phyloP scores from a whole-genome alignment of 2,329 filamentous ascomycete species.

The Epichloe brachyelytri region DNA sequence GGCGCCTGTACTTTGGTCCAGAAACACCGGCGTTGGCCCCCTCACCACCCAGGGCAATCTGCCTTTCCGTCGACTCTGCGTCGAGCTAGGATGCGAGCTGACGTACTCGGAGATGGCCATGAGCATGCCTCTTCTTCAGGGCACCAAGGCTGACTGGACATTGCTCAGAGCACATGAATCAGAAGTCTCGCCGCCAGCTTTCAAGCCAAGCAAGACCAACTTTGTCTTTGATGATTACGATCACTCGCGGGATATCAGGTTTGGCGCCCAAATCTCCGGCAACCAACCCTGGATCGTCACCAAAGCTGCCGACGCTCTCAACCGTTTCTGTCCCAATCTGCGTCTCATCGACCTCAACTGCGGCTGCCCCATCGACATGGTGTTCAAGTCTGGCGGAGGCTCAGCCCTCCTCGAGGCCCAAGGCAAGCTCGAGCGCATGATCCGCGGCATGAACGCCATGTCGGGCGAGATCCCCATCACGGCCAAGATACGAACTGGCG shows the following conservation, averaged over 20 bases:
- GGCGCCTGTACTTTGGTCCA: conserved; percentile 81
- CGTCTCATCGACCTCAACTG: conserved; percentile 93
- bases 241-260: conserved; percentile 69
- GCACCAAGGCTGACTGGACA: conserved; percentile 86
- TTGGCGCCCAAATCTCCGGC: conserved; percentile 84
- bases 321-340: conserved; percentile 64
- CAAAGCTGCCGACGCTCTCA: conserved; percentile 75
- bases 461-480: conserved; percentile 86
- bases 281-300: conserved; percentile 85
- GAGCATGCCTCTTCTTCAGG: conserved; percentile 77
- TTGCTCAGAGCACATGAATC: conserved; percentile 84
- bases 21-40: conserved; percentile 92
- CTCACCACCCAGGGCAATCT: conserved; percentile 94
- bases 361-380: conserved; percentile 90
- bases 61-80: conserved; percentile 82
- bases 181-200: conserved; percentile 60
- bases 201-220: conserved; percentile 33
- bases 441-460: conserved; percentile 90
- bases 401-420: conserved; percentile 83
- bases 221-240: conserved; percentile 65
- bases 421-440: conserved; percentile 83
- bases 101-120: conserved; percentile 99
- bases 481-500: conserved; percentile 88
- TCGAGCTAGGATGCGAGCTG: conserved; percentile 76
- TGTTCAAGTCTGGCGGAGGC: conserved; percentile 77